Evolutionary conservation across 352 stramenopile genomes (phyloP), one percentile per base, ranked within the genome.

Genomic region (Globisporangium spinosum): DNA sequence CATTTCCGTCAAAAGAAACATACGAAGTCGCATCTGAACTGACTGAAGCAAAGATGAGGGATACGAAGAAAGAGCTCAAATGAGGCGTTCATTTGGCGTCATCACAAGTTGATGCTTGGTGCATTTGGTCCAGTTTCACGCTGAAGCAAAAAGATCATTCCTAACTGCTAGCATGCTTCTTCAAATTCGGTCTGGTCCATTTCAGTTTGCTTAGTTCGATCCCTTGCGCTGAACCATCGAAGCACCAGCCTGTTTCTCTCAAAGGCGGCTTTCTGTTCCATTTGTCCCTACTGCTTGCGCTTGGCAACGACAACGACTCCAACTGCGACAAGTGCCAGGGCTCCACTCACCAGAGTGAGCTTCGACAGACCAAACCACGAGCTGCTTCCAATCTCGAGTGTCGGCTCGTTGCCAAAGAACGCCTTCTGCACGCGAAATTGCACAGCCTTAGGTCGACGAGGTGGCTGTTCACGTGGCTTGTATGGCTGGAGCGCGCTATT

Each of bases 351-450:
- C 7, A 59, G 15, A 17, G 54, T 59, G 2, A 59, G 5, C 15
- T 25, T 40, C 13, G 54, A 59, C 27, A 59, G 2, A 8, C 8
- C 15, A 23, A 59, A 43, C 54, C n/a, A 23, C 6, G 54, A 8
- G 20, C 15, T 40, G 9, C 27, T 17, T 13, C 27, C 54, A 8
- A n/a, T 43, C 20, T 59, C 34, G 15, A 59, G 54, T 27, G 13
- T 40, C 58, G 38, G 35, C 22, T 51, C 29, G 22, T 63, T 63
- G 22, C 35, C 58, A 63, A 54, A 38, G 58, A 25, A 54, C 22
- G 34, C 8, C 35, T 63, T 63, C 5, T 27, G 54, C 34, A 63
- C 58, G 23, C n/a, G 58, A 22, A 63, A 29, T 7, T 22, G 58
- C n/a, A 54, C 58, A 0, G 9, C 23, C 22, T 63, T 63, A n/a